Percentiles rank a stretch among this genome's conserved stretches.
Evolutionary conservation across 345 rosid genomes (phyloP).

Genomic region (Citrus unshiu): DNA sequence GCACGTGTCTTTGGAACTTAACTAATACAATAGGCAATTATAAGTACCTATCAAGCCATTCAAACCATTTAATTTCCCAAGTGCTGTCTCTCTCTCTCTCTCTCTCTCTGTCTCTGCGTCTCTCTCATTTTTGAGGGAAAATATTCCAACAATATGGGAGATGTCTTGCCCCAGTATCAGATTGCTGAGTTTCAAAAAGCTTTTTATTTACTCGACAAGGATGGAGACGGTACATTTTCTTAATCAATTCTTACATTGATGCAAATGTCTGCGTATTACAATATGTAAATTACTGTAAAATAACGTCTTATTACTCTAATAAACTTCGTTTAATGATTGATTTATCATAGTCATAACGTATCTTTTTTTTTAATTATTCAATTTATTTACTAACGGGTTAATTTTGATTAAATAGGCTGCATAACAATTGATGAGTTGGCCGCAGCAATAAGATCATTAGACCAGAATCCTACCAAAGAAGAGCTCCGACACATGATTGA

Average conservation of each 20-base stretch:
- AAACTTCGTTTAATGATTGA: too few relatives aligned
- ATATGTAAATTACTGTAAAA: not conserved
- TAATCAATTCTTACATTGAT: not conserved
- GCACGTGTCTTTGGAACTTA: too few relatives aligned
- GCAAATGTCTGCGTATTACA: not conserved
- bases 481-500: constrained; percentile 59
- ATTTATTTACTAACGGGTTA: not conserved
- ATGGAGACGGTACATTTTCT: constrained; percentile 63
- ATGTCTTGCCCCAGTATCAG: not conserved
- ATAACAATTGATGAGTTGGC: constrained; percentile 59
- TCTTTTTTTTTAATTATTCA: not conserved
- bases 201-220: constrained; percentile 65
- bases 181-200: constrained; percentile 46
- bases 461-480: constrained; percentile 53
- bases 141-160: not conserved
- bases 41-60: not conserved
- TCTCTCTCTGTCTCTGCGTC: not conserved
- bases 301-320: too few relatives aligned
- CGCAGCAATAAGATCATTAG: constrained; percentile 46
- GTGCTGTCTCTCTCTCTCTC: not conserved
- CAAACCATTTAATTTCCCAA: not conserved
- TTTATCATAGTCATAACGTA: not conserved
- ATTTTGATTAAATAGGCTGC: constrained; percentile 34
- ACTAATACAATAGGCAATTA: too few relatives aligned
- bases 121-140: not conserved